Evolutionary conservation across 2,329 filamentous ascomycete species (phyloP), one percentile per base, ranked within the genome.

Genomic region (Arachnopeziza araneosa): DNA sequence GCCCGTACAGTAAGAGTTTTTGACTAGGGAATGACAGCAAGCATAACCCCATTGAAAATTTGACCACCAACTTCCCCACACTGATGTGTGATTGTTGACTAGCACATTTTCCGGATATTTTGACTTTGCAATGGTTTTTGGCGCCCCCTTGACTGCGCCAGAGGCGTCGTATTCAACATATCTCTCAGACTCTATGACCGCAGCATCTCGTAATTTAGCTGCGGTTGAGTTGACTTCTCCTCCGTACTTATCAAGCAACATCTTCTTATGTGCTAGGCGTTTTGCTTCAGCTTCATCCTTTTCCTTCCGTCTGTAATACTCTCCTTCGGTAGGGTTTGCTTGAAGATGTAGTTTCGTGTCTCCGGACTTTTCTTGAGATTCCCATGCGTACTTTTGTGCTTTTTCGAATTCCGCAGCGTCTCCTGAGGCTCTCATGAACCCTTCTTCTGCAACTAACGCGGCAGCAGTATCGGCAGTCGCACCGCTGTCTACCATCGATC

Each of bases 11-110:
- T 98, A 99, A 70, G 92, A 96, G 75, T 99, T 98, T 77, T 96
- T 97, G 64, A 96, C 84, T 23, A 86, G 88, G 0, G 92, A 96
- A 73, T 96, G 92, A 78, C 95, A 99, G 75, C 95, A 99, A 23
- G 90, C 84, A 75, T 96, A 99, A 1, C 95, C 95, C 95, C 95
- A 99, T 75, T 88, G 84, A 77, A 97, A 98, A 71, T 91, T 87
- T 57, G 86, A 84, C 95, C 95, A 99, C 95, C 95, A 99, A 70
- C 92, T 96, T 54, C 95, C 95, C 90, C 92, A 99, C 2, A 96
- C 88, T 0, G 89, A 88, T 2, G 85, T 91, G 76, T 99, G 95
- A 71, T 99, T 99, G 78, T 96, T 93, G 73, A 89, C 83, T 57
- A 89, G 78, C 0, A 97, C 81, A 69, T 99, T 91, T 71, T 99